A percentile compares a stretch with the other conserved stretches of the same genome.
phyloP scores from a whole-genome alignment of 176 grass and related monocot genomes.

The Paspalum vaginatum region DNA sequence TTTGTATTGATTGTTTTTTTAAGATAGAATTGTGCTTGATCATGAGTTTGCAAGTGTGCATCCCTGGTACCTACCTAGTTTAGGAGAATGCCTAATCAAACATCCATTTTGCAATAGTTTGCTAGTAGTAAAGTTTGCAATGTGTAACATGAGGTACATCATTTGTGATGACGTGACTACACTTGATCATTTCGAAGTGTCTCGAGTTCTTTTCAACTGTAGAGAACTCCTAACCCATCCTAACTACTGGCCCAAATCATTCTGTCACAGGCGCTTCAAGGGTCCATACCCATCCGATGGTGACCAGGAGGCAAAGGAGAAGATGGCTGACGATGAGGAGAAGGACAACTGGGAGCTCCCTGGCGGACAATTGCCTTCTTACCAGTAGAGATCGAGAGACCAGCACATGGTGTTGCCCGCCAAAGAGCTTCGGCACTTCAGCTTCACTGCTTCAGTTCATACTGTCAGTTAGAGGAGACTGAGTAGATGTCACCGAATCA shows the following conservation, averaged over 20 bases:
- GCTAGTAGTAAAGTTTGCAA: neutral
- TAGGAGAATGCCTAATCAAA: neutral
- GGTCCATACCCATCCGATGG: conserved; percentile 42
- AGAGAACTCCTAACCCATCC: no score
- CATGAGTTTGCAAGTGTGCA: neutral
- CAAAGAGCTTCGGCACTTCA: neutral
- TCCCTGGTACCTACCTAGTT: neutral
- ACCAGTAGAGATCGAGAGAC: conserved; percentile 26
- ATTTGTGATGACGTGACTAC: neutral
- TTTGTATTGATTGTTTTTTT: no score
- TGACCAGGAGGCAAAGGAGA: neutral
- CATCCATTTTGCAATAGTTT: neutral
- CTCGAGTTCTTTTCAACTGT: no score
- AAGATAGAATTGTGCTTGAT: neutral
- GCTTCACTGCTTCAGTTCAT: neutral
- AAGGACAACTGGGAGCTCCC: conserved; percentile 59
- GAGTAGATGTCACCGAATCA: neutral
- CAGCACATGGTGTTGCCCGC: no score
- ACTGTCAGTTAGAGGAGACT: neutral
- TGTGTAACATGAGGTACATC: neutral
- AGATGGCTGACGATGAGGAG: neutral
- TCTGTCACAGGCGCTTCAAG: conserved; percentile 44
- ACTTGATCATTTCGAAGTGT: neutral
- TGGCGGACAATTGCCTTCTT: conserved; percentile 48
- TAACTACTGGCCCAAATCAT: no score